Conservation (phyloP, 2,329 filamentous ascomycete species). For the Calonectria henricotiae region DNA sequence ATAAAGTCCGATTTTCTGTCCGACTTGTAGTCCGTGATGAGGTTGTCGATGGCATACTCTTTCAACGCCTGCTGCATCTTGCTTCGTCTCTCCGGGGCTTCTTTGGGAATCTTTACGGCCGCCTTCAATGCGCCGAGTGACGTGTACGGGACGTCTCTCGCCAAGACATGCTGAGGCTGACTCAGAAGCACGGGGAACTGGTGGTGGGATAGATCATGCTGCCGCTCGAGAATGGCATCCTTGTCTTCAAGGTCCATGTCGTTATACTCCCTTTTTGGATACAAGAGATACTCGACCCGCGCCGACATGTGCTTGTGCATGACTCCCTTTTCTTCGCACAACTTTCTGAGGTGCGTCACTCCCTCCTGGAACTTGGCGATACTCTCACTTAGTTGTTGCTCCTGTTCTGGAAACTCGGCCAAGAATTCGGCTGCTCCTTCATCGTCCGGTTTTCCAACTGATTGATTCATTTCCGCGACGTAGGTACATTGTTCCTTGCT, state of each 20-base stretch:
- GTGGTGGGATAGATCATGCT: conserved; percentile 58
- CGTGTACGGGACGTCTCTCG: conserved; percentile 58
- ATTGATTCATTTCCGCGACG: conserved; percentile 56
- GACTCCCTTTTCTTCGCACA: conserved; percentile 62
- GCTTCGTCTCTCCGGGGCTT: conserved; percentile 55
- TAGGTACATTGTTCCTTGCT: conserved; percentile 60
- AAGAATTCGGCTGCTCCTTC: conserved; percentile 64
- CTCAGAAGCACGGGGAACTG: conserved; percentile 66
- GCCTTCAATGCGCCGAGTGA: conserved; percentile 61
- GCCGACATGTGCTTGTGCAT: conserved; percentile 63
- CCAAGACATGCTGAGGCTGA: conserved; percentile 65
- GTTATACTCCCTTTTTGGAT: conserved; percentile 58
- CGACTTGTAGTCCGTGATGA: conserved; percentile 58
- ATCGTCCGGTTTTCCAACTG: conserved; percentile 53
- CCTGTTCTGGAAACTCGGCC: conserved; percentile 60
- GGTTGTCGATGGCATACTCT: conserved; percentile 65
- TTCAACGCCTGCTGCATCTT: conserved; percentile 63
- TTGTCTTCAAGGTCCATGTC: conserved; percentile 62
- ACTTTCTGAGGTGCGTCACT: conserved; percentile 57
- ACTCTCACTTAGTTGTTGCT: conserved; percentile 55
- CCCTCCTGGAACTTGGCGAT: conserved; percentile 57
- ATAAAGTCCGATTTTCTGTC: conserved; percentile 65
- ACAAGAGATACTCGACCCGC: conserved; percentile 60
- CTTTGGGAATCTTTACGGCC: conserved; percentile 58
- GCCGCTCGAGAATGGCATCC: conserved; percentile 45